Percentiles rank a stretch among this genome's conserved stretches.
Evolutionary conservation across 2,329 filamentous ascomycete species (phyloP).

Genomic region (Cladosporium austrohemisphaericum): DNA sequence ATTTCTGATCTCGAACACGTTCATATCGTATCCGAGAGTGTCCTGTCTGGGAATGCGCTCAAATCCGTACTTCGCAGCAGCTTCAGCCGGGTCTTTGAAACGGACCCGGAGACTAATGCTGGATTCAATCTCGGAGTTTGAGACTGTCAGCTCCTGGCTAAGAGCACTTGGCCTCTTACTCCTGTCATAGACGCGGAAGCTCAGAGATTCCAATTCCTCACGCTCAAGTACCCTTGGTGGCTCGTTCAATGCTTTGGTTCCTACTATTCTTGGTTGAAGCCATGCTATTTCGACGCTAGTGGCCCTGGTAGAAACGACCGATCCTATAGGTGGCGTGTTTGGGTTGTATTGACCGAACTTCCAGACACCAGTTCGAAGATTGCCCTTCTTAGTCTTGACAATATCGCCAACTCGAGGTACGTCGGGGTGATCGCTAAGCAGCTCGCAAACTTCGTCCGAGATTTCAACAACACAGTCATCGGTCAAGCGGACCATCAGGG

Average conservation of each 20-base stretch:
- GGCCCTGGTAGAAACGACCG: slow-evolving; percentile 50
- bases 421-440: slow-evolving; percentile 13
- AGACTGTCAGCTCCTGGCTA: slow-evolving; percentile 23
- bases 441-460: slow-evolving; percentile 41
- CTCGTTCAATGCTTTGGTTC: slow-evolving; percentile 19
- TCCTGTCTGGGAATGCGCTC: slow-evolving; percentile 44
- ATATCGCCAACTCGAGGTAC: slow-evolving; percentile 39
- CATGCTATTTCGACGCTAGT: slow-evolving; percentile 49
- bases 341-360: slow-evolving; percentile 50
- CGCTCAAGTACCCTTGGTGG: slow-evolving; percentile 28
- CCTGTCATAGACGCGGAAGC: slow-evolving; percentile 43
- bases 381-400: slow-evolving; percentile 50
- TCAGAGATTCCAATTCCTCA: slow-evolving; percentile 41
- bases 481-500: slow-evolving; percentile 49
- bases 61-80: slow-evolving; percentile 52
- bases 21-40: slow-evolving; percentile 55
- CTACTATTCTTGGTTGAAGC: slow-evolving; percentile 42
- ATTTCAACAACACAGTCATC: slow-evolving; percentile 55
- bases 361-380: slow-evolving; percentile 52
- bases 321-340: slow-evolving; percentile 48
- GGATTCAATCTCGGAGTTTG: slow-evolving; percentile 33
- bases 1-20: slow-evolving; percentile 51
- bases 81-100: slow-evolving; percentile 52
- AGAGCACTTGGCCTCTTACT: neutral
- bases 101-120: slow-evolving; percentile 40